Conservation (phyloP, 2,329 filamentous ascomycete genomes). For the Nemania abortiva region DNA sequence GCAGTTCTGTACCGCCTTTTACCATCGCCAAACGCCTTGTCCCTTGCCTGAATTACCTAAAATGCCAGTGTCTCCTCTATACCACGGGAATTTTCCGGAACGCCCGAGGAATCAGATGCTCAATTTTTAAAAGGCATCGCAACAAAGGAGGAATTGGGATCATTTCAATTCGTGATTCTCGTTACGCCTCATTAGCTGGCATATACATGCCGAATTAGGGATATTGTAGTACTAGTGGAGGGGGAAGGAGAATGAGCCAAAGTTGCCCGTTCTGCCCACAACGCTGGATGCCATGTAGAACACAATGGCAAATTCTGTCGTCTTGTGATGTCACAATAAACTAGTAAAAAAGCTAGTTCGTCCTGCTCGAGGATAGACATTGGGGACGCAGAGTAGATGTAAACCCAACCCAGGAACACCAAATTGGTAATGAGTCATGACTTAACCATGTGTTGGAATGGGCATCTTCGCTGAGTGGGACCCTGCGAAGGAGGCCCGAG, state of each 20-base stretch:
- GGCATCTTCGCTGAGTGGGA: constrained; percentile 44
- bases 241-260: constrained; percentile 21
- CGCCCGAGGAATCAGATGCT: constrained; percentile 42
- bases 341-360: neutral
- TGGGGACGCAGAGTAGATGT: constrained; percentile 1
- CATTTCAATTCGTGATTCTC: constrained; percentile 48
- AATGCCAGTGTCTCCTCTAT: constrained; percentile 40
- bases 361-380: neutral
- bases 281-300: neutral
- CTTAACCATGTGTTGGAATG: constrained; percentile 44
- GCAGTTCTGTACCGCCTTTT: constrained; percentile 36
- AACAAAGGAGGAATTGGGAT: constrained; percentile 39
- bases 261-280: constrained; percentile 4
- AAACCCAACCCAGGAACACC: neutral
- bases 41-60: constrained; percentile 39
- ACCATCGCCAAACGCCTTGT: constrained; percentile 44
- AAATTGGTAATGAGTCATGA: neutral
- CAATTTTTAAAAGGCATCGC: constrained; percentile 35
- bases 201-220: constrained; percentile 44
- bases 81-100: constrained; percentile 42
- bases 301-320: neutral
- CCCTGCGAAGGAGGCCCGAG: constrained; percentile 28
- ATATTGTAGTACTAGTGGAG: constrained; percentile 40
- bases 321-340: constrained; percentile 6
- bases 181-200: constrained; percentile 48